Evolutionary conservation across 1,139 yeast genomes (phyloP).

Genomic region (Hyphopichia fennica): DNA sequence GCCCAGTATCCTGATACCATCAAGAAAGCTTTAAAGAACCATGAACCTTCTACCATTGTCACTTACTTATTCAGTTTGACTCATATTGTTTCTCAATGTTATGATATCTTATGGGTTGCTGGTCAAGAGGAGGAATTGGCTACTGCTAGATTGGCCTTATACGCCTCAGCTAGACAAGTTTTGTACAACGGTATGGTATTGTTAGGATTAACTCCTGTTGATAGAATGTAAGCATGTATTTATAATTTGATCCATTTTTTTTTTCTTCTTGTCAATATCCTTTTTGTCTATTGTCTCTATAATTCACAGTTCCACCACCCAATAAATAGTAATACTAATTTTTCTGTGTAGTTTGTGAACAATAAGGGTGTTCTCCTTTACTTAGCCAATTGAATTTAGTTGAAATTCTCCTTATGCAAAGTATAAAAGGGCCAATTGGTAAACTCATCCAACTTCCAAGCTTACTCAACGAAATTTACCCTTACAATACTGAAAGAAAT

Average conservation of each 20-base stretch:
- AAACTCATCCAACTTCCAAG: no score
- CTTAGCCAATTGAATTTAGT: no score
- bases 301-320: not conserved
- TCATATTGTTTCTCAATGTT: conserved; percentile 92
- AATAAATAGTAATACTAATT: no score
- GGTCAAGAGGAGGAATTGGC: conserved; percentile 92
- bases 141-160: conserved; percentile 88
- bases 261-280: not conserved
- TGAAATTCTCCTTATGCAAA: no score
- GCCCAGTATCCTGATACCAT: conserved; percentile 92
- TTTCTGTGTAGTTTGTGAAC: no score
- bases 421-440: no score
- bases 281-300: no score
- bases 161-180: conserved; percentile 87
- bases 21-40: conserved; percentile 77
- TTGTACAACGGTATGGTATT: conserved; percentile 87
- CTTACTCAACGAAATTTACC: no score
- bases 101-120: conserved; percentile 95
- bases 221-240: conserved; percentile 72
- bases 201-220: conserved; percentile 95
- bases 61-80: conserved; percentile 91
- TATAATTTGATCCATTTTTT: not conserved
- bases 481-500: no score
- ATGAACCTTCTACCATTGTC: conserved; percentile 93
- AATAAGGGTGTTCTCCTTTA: no score